These are phyloP conservation scores for Selenicereus undatus DNA, from an alignment of 148 eudicot genomes.

Conservation along the genomic window DNA sequence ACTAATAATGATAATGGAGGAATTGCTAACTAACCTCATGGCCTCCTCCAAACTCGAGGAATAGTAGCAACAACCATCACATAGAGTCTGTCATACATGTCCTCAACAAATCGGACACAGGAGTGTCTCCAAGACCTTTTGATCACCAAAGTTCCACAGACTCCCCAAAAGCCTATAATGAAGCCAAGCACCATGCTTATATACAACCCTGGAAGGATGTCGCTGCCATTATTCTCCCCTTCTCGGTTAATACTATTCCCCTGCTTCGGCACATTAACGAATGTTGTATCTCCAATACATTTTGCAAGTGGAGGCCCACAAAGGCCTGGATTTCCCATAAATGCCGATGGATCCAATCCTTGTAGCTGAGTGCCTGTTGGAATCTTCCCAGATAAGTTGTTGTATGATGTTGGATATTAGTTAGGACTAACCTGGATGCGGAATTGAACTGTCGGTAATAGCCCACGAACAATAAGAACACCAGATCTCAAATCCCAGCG, in stretches of 20 bases:
- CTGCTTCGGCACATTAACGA: background rate
- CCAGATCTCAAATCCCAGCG: too few relatives aligned
- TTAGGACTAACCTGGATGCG: too few relatives aligned
- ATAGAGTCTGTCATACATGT: background rate
- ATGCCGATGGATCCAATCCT: background rate
- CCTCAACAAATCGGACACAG: background rate
- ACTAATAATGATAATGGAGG: background rate
- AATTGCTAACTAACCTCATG: background rate
- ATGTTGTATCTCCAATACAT: background rate
- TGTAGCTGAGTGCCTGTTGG: background rate
- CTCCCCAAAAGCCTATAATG: slow-evolving; percentile 4
- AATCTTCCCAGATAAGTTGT: slow-evolving; percentile 3
- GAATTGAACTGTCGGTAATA: too few relatives aligned
- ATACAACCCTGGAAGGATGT: background rate
- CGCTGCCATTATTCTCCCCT: background rate
- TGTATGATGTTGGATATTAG: too few relatives aligned
- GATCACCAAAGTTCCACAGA: background rate
- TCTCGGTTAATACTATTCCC: background rate
- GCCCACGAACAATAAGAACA: too few relatives aligned
- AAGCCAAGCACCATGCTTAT: slow-evolving; percentile 1
- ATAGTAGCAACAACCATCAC: background rate
- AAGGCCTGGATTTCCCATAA: background rate
- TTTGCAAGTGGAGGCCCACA: background rate
- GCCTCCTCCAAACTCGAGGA: background rate
- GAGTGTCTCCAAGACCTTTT: background rate